Evolutionary conservation across 768 basidiomycete species (phyloP), one percentile per base, ranked within the genome.

Genomic region (Dentipellis sp.): DNA sequence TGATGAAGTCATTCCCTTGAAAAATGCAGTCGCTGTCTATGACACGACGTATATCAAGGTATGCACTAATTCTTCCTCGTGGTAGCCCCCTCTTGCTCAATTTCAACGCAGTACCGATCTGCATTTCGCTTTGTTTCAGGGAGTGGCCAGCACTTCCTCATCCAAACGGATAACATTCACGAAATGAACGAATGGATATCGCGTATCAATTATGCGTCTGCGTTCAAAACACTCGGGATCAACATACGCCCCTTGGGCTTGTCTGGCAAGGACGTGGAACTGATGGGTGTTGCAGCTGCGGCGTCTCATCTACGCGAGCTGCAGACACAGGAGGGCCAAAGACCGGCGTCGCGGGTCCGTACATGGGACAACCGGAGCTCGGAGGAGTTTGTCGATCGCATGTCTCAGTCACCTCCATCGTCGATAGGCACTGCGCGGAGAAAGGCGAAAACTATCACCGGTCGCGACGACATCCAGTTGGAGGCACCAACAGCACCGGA

Each of bases 171-270:
- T 11, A 76, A 80, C 63, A 83, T 85, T 57, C 68, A 72, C 46
- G 90, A 94, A 56, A 78, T 91, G 73, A 87, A 94, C 63, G 81
- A 86, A 59, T 99, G 97, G 97, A 84, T 98, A 59, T 78, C 86
- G 12, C 76, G 78, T 35, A 92, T 98, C 65, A 99, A 99, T 70
- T 98, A 97, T 66, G 93, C 93, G 2, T 87, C 91, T 57, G 77
- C 91, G 5, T 98, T 97, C 80, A 93, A 87, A 71, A 83, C 91
- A 1, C 78, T 84, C 14, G 87, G 87, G 10, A 75, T 97, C 38
- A 78, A 82, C 47, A 92, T 97, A 81, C 82, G 94, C 19, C 77
- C 88, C 0, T 70, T 78, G 11, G 81, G 79, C 16, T 82, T 92
- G 77, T 80, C 84, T 17, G 75, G 77, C 49, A 78, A 76, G 62